Evolutionary conservation across 208 protist species (phyloP), one percentile per base, ranked within the genome.

Genomic region (Leishmania martiniquensis): DNA sequence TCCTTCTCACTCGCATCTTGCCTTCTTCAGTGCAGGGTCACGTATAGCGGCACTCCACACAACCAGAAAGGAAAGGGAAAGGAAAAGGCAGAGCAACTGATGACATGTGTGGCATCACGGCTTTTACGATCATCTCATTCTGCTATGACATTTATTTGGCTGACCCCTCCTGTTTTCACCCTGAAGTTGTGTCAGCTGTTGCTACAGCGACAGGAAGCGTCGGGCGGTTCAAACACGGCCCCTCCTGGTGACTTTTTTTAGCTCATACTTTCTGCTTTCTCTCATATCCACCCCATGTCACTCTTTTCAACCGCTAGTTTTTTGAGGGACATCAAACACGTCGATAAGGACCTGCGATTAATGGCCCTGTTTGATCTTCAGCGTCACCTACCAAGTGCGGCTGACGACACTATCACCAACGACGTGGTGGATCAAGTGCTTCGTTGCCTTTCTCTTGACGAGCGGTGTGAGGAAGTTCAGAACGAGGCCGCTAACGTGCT

Each of bases 301-400:
- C 42, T 51, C 3, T 91, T 91, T 80, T 79, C 87, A 29, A 52
- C 74, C 4, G 59, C 49, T 12, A 74, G 77, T 17, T 92, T 95
- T 72, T 65, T 80, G 15, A 79, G 79, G 22, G 78, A 87, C 32
- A 91, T 95, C 62, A 83, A 80, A 22, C 76, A 92, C 89, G 87
- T 89, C 7, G 88, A 95, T 72, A 85, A 87, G 62, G 91, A 92
- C 72, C 60, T 91, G n/a, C 85, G 88, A 15, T 72, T 90, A 70
- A 95, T 92, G 88, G 88, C 91, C 1, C 42, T 95, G 63, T 95
- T 92, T 74, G 91, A 95, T 63, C 76, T 95, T 34, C 80, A 83
- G 12, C 83, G 83, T 59, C 78, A 72, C n/a, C 42, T 90, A 12
- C 85, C 75, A 34, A 74, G 22, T 7, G 72, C 73, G 0, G 77